Conservation (phyloP, 2,329 filamentous ascomycete genomes). For the Venturia carpophila region DNA sequence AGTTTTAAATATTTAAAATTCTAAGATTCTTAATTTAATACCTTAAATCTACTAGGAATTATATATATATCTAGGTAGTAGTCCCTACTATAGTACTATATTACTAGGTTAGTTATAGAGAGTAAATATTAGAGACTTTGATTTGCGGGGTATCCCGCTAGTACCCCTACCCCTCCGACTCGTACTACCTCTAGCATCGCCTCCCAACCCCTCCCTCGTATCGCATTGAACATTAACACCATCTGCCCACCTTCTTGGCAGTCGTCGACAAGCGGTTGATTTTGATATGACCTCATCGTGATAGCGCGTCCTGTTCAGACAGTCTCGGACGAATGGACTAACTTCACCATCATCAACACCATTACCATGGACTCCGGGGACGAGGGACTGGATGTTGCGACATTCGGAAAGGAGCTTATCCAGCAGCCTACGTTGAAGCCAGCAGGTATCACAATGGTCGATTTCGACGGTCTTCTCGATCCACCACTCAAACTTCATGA, state of each 20-base stretch:
- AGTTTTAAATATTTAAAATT: too few relatives aligned
- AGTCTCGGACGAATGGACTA: neutral
- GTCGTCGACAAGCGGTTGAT: neutral
- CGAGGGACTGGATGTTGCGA: conserved; percentile 25
- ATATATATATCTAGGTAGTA: too few relatives aligned
- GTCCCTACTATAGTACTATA: too few relatives aligned
- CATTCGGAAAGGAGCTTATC: conserved; percentile 46
- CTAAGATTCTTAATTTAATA: too few relatives aligned
- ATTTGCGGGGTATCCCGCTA: too few relatives aligned
- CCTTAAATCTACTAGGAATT: too few relatives aligned
- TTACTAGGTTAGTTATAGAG: too few relatives aligned
- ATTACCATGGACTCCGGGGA: conserved; percentile 6
- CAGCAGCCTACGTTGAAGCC: conserved; percentile 45
- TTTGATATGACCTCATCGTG: neutral
- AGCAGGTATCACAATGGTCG: conserved; percentile 44
- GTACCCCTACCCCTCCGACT: too few relatives aligned
- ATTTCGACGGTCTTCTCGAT: conserved; percentile 67
- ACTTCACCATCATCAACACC: neutral
- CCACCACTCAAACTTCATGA: conserved; percentile 70
- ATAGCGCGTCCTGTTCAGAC: neutral
- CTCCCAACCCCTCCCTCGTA: too few relatives aligned
- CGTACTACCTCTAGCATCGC: too few relatives aligned
- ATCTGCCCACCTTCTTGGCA: neutral
- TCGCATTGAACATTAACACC: neutral
- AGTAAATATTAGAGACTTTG: too few relatives aligned